Evolutionary conservation across 1,139 yeast species (phyloP), one percentile per base, ranked within the genome.

Genomic region (Arxiozyma heterogenica): DNA sequence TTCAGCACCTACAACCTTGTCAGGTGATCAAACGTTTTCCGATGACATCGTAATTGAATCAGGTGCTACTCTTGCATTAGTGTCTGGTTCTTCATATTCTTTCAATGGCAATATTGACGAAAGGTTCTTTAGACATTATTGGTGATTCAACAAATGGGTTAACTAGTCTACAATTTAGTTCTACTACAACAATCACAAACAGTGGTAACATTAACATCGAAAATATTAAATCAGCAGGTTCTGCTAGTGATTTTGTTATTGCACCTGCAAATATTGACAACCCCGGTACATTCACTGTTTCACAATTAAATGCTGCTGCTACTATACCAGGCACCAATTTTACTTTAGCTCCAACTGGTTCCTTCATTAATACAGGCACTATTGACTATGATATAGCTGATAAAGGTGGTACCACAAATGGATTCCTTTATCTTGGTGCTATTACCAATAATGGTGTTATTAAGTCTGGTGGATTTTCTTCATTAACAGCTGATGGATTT

Each of bases 341-440:
- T 18, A 49, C 51, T 15, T 9, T 49, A 15, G 51, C 51, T 41
- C 51, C 51, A 30, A 41, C 46, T n/a, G 20, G 41, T 1, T 39
- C 41, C 9, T 49, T 49, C 17, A 27, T 34, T 12, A 49, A 49
- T 18, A 23, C 30, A 15, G 51, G 51, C 25, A 49, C 51, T 9
- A 23, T 49, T 11, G 51, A 49, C 27, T 49, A n/a, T 41, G 51
- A 49, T 15, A 20, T 41, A 20, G 46, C 21, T 17, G 18, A 41
- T 4, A 49, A 25, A 21, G 51, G 20, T 25, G 41, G 39, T 22
- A 34, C 23, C 4, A 23, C 45, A n/a, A 21, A n/a, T 12, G 51
- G 51, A 12, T 49, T 49, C 41, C 27, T 49, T 30, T 49, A 41
- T 18, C 22, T 49, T 6, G 51, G 51, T 41, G 44, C 20, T 20